Conservation (phyloP, 176 grass and related monocot species). For the Miscanthus lutarioriparius region DNA sequence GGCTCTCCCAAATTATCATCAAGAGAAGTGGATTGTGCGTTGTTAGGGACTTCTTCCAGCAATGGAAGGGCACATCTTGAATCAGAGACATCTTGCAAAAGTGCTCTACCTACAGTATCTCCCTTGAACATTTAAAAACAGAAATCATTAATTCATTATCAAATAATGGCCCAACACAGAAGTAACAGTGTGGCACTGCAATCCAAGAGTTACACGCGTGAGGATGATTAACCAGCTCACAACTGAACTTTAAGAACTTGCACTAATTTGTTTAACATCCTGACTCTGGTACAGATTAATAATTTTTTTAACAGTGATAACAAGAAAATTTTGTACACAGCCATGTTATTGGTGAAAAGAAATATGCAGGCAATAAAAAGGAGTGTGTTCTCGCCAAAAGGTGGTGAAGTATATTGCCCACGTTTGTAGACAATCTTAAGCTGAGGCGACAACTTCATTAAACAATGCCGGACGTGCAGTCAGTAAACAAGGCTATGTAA, state of each 20-base stretch:
- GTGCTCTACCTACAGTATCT: conserved; percentile 23
- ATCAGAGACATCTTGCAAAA: conserved; percentile 27
- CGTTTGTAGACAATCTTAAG: background rate
- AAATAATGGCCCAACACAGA: conserved; percentile 22
- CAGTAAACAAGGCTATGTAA: background rate
- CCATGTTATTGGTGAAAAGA: background rate
- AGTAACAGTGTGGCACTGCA: background rate
- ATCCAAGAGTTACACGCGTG: background rate
- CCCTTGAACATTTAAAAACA: conserved; percentile 48
- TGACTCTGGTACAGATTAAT: background rate
- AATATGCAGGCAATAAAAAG: conserved; percentile 6
- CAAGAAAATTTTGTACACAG: background rate
- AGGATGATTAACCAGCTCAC: background rate
- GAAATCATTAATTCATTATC: conserved; percentile 1
- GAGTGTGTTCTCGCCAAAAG: background rate
- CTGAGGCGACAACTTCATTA: conserved; percentile 1
- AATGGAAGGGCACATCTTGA: conserved; percentile 36
- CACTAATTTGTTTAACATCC: background rate
- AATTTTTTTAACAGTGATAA: background rate
- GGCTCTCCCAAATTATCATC: conserved; percentile 42
- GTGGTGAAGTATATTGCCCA: background rate
- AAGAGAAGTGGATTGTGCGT: conserved; percentile 35
- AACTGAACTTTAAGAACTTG: background rate
- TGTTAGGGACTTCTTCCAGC: conserved; percentile 25
- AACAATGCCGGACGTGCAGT: background rate